phyloP scores from a whole-genome alignment of 1,284 basidiomycete genomes.

The Uromyces viciae-fabae region DNA sequence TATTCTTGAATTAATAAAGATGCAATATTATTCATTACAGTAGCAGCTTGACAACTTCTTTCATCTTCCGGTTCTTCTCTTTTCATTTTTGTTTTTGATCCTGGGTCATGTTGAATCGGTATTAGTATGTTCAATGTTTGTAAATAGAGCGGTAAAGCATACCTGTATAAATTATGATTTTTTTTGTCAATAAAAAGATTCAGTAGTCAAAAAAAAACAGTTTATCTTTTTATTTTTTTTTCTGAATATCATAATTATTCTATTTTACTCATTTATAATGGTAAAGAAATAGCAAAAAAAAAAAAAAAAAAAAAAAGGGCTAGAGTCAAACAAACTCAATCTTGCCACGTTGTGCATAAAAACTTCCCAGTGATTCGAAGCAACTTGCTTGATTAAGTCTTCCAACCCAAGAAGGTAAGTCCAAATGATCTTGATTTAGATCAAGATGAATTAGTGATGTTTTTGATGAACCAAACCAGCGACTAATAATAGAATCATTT shows the following conservation, averaged over 20 bases:
- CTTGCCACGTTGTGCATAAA: background rate
- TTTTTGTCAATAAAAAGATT: no score
- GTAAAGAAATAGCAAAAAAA: background rate
- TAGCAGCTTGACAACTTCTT: background rate
- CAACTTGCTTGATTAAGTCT: slow-evolving; percentile 9
- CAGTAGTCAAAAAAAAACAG: background rate
- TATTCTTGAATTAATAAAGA: no score
- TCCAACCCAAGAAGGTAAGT: background rate
- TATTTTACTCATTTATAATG: no score
- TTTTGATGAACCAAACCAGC: no score
- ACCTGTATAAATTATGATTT: no score
- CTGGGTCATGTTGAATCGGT: background rate
- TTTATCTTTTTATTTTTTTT: background rate
- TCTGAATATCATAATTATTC: background rate
- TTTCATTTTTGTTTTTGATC: background rate
- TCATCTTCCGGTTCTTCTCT: background rate
- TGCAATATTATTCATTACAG: slow-evolving; percentile 20
- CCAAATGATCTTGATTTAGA: background rate
- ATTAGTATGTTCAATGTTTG: background rate
- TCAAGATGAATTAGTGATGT: background rate
- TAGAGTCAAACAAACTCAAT: background rate
- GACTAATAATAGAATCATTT: no score
- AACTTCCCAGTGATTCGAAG: background rate
- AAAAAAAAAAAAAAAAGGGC: background rate
- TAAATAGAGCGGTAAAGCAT: slow-evolving; percentile 2